Evolutionary conservation across 805 yeast species (phyloP), one percentile per base, ranked within the genome.

Genomic region (Grigorovia jiainica): DNA sequence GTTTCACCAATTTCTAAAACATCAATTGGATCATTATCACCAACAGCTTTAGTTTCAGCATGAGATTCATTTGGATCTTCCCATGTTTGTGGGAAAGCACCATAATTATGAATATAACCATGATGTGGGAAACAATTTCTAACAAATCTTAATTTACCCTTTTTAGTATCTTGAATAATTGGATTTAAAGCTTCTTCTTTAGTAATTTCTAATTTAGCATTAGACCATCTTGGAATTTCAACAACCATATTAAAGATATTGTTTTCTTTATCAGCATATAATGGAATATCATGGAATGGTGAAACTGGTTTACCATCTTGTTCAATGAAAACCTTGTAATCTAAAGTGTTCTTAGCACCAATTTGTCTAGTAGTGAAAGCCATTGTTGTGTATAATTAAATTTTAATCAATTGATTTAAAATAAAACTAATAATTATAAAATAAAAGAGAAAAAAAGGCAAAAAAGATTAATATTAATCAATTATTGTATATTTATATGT

Each of bases 121-220:
- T 92, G 95, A 73, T 85, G 95, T 41, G 98, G 98, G 86, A 90
- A 90, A 66, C 95, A 79, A 78, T 92, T 92, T 72, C 95, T 82
- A 46, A 92, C 97, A 56, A 82, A 92, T 71, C 97, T 80, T 60
- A 87, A 78, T 67, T 87, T 82, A 53, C 97, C 97, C 75, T 92
- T 90, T 75, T 92, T 92, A 61, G 94, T 85, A 69, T 92, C 98
- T 73, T 92, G 98, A 48, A 85, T 72, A 56, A 92, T 92, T 58
- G 98, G 98, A 74, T 92, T 92, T 63, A 87, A 74, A 36, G 76
- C 67, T 54, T 70, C 70, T 57, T 84, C 95, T 71, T 87, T 89
- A 65, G 83, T 77, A 67, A 89, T 87, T 68, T 92, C 98, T 65
- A 89, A 74, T 73, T 92, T 92, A 51, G 97, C 97, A 64, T 92